Percentiles rank a stretch among this genome's conserved stretches.
Conservation (phyloP, 176 grass and related monocot genomes). For the Aegilops sharonensis region DNA sequence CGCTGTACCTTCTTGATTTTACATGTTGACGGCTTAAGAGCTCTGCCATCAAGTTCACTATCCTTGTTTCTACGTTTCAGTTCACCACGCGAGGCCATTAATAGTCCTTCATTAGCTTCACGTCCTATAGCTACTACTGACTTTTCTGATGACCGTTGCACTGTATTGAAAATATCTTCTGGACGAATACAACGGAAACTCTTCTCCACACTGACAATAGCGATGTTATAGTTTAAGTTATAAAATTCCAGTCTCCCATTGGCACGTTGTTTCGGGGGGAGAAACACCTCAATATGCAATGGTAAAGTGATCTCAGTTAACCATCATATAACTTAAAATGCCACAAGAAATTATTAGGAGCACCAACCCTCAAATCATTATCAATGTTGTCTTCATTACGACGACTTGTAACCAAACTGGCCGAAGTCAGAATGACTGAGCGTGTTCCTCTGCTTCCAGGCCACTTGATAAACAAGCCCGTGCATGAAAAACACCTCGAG, state of each 20-base stretch:
- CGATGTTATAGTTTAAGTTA: slow-evolving; percentile 26
- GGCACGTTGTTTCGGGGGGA: neutral
- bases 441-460: neutral
- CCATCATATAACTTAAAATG: neutral
- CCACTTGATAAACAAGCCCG: slow-evolving; percentile 36
- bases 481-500: slow-evolving; percentile 18
- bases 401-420: slow-evolving; percentile 18
- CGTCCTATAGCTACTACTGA: slow-evolving; percentile 20
- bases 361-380: slow-evolving; percentile 2
- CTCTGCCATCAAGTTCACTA: slow-evolving; percentile 15
- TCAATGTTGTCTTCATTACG: neutral
- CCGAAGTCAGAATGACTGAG: slow-evolving; percentile 23
- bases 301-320: neutral
- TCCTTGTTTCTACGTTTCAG: neutral
- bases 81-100: slow-evolving; percentile 22
- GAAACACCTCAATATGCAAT: slow-evolving; percentile 32
- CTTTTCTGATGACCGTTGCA: neutral
- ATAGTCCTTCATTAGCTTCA: neutral
- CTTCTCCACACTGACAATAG: neutral
- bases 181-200: neutral
- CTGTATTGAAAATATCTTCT: neutral
- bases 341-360: neutral
- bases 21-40: slow-evolving; percentile 14
- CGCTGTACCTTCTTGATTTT: slow-evolving; percentile 24
- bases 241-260: slow-evolving; percentile 30